Evolutionary conservation across 495 filamentous ascomycete genomes (phyloP).

Genomic region (Cudoniella acicularis): DNA sequence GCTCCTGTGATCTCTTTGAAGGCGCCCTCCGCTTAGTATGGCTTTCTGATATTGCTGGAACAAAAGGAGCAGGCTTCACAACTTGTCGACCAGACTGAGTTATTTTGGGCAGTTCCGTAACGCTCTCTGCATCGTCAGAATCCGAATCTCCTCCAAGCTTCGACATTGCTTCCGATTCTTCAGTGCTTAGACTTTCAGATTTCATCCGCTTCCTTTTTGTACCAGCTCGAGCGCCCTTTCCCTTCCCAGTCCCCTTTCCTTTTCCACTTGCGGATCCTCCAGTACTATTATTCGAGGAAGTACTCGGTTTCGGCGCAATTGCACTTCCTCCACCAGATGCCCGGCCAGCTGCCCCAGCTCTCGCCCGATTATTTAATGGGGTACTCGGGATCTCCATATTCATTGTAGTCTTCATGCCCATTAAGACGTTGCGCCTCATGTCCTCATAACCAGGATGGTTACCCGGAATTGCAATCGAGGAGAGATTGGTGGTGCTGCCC

Average conservation of each 20-base stretch:
- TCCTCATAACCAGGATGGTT: slow-evolving; percentile 42
- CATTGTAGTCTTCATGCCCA: slow-evolving; percentile 44
- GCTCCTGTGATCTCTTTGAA: slow-evolving; percentile 47
- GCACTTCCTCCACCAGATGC: not conserved
- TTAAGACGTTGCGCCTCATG: slow-evolving; percentile 42
- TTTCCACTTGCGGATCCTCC: slow-evolving; percentile 11
- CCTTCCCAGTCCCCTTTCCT: slow-evolving; percentile 10
- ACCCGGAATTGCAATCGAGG: slow-evolving; percentile 27
- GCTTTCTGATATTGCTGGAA: slow-evolving; percentile 49
- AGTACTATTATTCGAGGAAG: slow-evolving; percentile 12
- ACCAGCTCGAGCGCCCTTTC: slow-evolving; percentile 21
- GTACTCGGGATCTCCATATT: slow-evolving; percentile 36
- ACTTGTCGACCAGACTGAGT: slow-evolving; percentile 85
- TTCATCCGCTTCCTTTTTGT: slow-evolving; percentile 48
- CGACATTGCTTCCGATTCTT: slow-evolving; percentile 33
- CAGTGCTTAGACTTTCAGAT: slow-evolving; percentile 32
- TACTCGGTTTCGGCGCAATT: slow-evolving; percentile 10
- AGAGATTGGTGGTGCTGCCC: slow-evolving; percentile 26
- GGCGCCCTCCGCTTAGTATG: slow-evolving; percentile 34
- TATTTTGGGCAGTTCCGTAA: slow-evolving; percentile 55
- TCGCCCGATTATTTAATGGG: slow-evolving; percentile 4
- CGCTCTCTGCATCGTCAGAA: slow-evolving; percentile 44
- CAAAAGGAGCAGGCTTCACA: slow-evolving; percentile 68
- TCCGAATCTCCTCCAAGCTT: slow-evolving; percentile 42
- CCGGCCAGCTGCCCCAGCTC: slow-evolving; percentile 4